These are phyloP conservation scores for Suhomyces yuchorum DNA, from an alignment of 1,139 yeast genomes.

Conservation along the genomic window DNA sequence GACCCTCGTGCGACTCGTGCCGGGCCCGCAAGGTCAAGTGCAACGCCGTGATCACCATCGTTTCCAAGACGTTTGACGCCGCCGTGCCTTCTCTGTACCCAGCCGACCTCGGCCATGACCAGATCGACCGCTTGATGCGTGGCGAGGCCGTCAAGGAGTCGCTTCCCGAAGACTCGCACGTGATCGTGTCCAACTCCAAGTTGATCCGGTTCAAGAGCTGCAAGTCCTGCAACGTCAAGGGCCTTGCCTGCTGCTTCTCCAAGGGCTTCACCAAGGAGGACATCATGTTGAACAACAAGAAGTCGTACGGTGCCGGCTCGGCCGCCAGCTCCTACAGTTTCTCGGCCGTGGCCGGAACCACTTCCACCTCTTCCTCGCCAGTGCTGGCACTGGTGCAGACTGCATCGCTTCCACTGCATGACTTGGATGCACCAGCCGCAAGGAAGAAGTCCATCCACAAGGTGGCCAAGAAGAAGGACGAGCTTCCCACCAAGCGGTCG, in stretches of 20 bases:
- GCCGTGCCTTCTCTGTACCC: slow-evolving; percentile 8
- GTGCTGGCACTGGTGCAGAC: slow-evolving; percentile 12
- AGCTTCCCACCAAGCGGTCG: slow-evolving; percentile 9
- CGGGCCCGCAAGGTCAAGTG: slow-evolving; percentile 74
- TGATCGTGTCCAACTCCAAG: slow-evolving; percentile 32
- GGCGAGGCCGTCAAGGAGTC: slow-evolving; percentile 16
- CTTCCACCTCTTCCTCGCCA: slow-evolving; percentile 4
- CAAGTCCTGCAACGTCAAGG: slow-evolving; percentile 49
- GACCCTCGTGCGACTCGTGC: slow-evolving; percentile 77
- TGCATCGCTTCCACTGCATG: slow-evolving; percentile 8
- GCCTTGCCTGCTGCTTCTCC: slow-evolving; percentile 51
- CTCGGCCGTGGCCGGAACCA: neutral
- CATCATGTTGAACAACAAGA: slow-evolving; percentile 33
- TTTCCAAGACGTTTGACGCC: slow-evolving; percentile 12
- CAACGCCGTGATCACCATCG: slow-evolving; percentile 57
- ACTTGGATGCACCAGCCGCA: slow-evolving; percentile 7
- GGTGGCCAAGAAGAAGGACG: slow-evolving; percentile 13
- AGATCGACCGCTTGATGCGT: slow-evolving; percentile 8
- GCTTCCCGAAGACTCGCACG: slow-evolving; percentile 15
- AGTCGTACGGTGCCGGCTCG: slow-evolving; percentile 8
- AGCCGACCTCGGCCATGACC: slow-evolving; percentile 3
- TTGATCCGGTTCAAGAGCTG: slow-evolving; percentile 54
- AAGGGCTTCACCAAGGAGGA: slow-evolving; percentile 65
- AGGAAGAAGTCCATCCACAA: slow-evolving; percentile 9
- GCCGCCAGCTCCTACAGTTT: neutral